These are phyloP conservation scores for Sanchytrium tribonematis DNA, from an alignment of 371 early-diverging fungal species.

Conservation along the genomic window DNA sequence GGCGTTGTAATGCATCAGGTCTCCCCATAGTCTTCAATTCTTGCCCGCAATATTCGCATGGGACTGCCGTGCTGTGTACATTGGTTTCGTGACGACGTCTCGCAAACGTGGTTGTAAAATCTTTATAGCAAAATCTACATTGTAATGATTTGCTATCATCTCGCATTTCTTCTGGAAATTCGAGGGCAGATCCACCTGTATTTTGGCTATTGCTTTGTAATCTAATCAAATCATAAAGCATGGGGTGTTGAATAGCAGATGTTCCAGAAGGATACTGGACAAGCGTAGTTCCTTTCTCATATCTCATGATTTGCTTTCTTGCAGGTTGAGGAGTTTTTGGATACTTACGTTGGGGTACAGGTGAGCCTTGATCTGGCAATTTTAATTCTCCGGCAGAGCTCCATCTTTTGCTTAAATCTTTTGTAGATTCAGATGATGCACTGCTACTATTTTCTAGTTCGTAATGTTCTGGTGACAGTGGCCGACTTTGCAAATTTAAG, in stretches of 20 bases:
- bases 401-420: neutral
- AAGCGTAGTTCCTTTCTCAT: neutral
- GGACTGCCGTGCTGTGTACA: neutral
- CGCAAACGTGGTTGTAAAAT: neutral
- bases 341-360: neutral
- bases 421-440: too few species aligned
- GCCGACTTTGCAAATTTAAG: neutral
- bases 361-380: neutral
- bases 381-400: neutral
- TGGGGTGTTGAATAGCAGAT: neutral
- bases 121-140: neutral
- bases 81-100: neutral
- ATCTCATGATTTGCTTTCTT: neutral
- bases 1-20: neutral
- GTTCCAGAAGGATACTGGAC: slow-evolving; percentile 1
- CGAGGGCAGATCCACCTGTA: neutral
- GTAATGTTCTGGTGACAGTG: neutral
- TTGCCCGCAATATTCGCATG: neutral
- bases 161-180: neutral
- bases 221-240: neutral
- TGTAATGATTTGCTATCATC: neutral
- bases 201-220: neutral
- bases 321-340: neutral
- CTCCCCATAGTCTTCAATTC: slow-evolving; percentile 1
- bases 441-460: neutral